A percentile compares a stretch with the other conserved stretches of the same genome.
phyloP scores from a whole-genome alignment of 345 rosid genomes.

The Zanthoxylum bungeanum region DNA sequence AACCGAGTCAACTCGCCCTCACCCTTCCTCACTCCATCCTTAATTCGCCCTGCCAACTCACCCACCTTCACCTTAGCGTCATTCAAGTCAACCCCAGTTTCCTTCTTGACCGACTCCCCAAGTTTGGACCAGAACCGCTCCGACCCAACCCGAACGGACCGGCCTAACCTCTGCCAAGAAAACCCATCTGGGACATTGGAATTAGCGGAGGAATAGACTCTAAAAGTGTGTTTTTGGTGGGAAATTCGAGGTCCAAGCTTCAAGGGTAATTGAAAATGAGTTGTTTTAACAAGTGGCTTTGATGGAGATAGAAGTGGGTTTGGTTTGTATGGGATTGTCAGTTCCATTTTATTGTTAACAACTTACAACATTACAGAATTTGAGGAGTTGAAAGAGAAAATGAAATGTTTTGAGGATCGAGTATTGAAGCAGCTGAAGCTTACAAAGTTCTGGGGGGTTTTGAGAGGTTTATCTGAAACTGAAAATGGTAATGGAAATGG shows the following conservation, averaged over 20 bases:
- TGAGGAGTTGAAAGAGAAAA: not conserved
- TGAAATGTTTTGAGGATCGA: no score
- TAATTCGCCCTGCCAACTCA: slow-evolving; percentile 39
- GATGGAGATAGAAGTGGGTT: slow-evolving; percentile 41
- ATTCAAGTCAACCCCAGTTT: slow-evolving; percentile 63
- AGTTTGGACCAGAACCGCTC: slow-evolving; percentile 54
- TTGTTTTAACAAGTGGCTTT: slow-evolving; percentile 5
- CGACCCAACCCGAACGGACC: slow-evolving; percentile 46
- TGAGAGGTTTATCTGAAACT: slow-evolving; percentile 16
- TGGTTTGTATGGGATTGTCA: slow-evolving; percentile 30
- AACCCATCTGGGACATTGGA: slow-evolving; percentile 46
- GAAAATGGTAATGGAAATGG: not conserved
- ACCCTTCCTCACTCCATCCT: slow-evolving; percentile 35
- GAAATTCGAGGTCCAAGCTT: slow-evolving; percentile 30
- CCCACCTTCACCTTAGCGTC: slow-evolving; percentile 37
- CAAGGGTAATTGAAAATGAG: slow-evolving; percentile 24
- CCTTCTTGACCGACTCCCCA: slow-evolving; percentile 59
- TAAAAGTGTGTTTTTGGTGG: slow-evolving; percentile 31
- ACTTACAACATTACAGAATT: not conserved
- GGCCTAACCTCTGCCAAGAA: slow-evolving; percentile 52
- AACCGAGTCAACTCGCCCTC: slow-evolving; percentile 47
- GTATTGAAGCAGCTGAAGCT: not conserved
- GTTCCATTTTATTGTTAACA: slow-evolving; percentile 35
- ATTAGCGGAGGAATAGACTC: slow-evolving; percentile 44
- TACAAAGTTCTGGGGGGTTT: not conserved